phyloP scores from a whole-genome alignment of 2,329 filamentous ascomycete species.

The Orbilia javanica region DNA sequence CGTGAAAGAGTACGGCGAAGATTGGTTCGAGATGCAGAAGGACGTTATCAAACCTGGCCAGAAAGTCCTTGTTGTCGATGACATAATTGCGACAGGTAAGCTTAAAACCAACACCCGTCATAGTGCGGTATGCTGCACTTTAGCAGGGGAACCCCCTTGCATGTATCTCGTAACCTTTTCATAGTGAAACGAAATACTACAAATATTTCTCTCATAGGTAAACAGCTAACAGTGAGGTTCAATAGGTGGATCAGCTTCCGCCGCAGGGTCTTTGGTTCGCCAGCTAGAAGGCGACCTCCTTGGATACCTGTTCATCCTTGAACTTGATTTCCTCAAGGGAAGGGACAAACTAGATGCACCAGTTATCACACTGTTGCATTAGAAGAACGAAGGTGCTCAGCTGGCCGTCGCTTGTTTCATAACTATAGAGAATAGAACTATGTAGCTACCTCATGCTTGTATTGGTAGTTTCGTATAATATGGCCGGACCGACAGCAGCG shows the following conservation, averaged over 20 bases:
- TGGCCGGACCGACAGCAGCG: background rate
- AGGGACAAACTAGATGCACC: constrained; percentile 88
- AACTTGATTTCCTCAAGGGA: constrained; percentile 92
- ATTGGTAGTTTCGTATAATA: background rate
- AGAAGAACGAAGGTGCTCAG: background rate
- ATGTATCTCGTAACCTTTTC: background rate
- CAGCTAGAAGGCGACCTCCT: constrained; percentile 87
- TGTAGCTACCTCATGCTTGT: background rate
- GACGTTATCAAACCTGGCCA: constrained; percentile 86
- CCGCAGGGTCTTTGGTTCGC: constrained; percentile 48
- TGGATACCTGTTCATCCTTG: constrained; percentile 94
- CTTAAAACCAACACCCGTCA: background rate
- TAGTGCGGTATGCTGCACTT: background rate
- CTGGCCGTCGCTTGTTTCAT: background rate
- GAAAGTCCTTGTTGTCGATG: constrained; percentile 92
- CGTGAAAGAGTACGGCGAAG: constrained; percentile 95
- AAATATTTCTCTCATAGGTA: background rate
- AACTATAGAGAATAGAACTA: constrained; percentile 13
- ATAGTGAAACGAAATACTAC: background rate
- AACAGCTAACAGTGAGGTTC: constrained; percentile 7
- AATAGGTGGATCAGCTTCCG: constrained; percentile 51
- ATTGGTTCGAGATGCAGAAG: constrained; percentile 95
- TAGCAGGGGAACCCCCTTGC: background rate
- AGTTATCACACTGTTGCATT: constrained; percentile 80
- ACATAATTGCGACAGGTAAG: constrained; percentile 97